phyloP scores from a whole-genome alignment of 208 protist species.

The Trichomonas gallinae region DNA sequence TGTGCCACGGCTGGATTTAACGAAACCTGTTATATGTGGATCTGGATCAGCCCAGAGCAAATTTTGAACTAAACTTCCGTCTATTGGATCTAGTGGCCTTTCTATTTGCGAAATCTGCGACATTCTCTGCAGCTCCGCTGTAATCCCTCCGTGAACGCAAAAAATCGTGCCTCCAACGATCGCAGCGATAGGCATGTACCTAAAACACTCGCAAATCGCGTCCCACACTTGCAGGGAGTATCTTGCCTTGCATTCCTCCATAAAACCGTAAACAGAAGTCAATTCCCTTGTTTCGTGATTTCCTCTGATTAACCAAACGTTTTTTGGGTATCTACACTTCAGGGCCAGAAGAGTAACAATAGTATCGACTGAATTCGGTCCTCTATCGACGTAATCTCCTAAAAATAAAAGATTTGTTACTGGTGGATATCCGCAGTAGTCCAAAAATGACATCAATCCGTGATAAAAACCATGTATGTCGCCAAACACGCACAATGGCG shows the following conservation, averaged over 20 bases:
- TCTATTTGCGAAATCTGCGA: neutral
- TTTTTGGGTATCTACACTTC: neutral
- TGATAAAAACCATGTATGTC: neutral
- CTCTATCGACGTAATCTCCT: neutral
- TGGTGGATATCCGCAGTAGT: neutral
- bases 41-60: slow-evolving; percentile 93
- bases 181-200: neutral
- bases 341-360: neutral
- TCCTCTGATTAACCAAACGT: neutral
- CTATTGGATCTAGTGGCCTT: neutral
- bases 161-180: neutral
- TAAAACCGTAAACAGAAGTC: neutral
- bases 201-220: neutral
- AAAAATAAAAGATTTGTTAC: neutral
- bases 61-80: slow-evolving; percentile 82
- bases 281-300: neutral
- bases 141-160: neutral
- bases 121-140: neutral
- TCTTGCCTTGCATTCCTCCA: neutral
- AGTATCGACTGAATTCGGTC: neutral
- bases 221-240: neutral
- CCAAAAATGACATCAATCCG: neutral
- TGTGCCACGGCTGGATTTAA: slow-evolving; percentile 89
- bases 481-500: neutral
- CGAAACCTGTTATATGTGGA: slow-evolving; percentile 60